These are phyloP conservation scores for Biscogniauxia mediterranea DNA, from an alignment of 2,329 filamentous ascomycete genomes.

Conservation along the genomic window DNA sequence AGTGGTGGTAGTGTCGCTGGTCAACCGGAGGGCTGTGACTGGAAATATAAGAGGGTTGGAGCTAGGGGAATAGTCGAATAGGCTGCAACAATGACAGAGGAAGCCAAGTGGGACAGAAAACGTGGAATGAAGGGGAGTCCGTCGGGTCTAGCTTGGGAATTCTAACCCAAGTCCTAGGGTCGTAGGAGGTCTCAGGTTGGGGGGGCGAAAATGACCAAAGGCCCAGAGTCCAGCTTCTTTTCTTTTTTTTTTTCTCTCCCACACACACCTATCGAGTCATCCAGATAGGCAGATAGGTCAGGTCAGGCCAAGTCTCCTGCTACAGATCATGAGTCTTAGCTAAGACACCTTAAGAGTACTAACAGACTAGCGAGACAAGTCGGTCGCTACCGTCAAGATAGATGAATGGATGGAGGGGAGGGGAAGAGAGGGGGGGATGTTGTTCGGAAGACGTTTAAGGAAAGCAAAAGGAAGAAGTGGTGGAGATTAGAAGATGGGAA, in stretches of 20 bases:
- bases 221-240: slow-evolving; percentile 2
- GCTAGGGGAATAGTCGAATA: neutral
- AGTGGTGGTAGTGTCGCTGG: neutral
- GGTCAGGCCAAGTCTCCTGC: slow-evolving; percentile 12
- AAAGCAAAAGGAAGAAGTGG: neutral
- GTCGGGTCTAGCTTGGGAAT: slow-evolving; percentile 14
- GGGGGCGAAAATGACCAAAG: slow-evolving; percentile 15
- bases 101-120: slow-evolving; percentile 2
- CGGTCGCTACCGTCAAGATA: slow-evolving; percentile 10
- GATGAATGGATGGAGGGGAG: neutral
- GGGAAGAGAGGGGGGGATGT: no score
- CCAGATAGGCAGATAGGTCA: slow-evolving; percentile 15
- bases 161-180: slow-evolving; percentile 9
- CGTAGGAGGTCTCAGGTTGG: slow-evolving; percentile 14
- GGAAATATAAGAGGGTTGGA: neutral
- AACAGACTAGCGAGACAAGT: slow-evolving; percentile 18
- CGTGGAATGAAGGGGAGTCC: slow-evolving; percentile 7
- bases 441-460: no score
- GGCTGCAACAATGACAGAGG: neutral
- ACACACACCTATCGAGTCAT: slow-evolving; percentile 15
- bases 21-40: neutral
- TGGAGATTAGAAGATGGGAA: slow-evolving; percentile 3
- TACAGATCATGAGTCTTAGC: slow-evolving; percentile 16
- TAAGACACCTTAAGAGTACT: slow-evolving; percentile 7
- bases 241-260: slow-evolving; percentile 5